Evolutionary conservation across 345 rosid species (phyloP), one percentile per base, ranked within the genome.

Genomic region (Anacardium occidentale): DNA sequence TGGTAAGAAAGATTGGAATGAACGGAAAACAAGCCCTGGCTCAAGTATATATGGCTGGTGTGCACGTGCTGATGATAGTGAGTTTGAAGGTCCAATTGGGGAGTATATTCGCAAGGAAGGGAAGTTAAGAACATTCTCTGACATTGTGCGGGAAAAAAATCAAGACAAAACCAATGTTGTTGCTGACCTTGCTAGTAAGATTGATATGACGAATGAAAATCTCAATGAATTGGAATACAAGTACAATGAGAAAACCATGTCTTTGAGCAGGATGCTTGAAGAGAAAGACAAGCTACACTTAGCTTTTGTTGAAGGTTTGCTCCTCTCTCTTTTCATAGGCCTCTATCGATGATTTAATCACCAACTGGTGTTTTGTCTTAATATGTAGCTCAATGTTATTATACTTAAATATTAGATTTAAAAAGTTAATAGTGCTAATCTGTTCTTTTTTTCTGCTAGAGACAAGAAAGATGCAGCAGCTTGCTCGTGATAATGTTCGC

Each of bases 381-480:
- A 44, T 26, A 17, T 60, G 21, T 47, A 13, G 37, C 18, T 50
- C 17, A 22, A 56, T 12, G 15, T 34, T 62, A 21, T 60, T 26
- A 40, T 66, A 67, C 54, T 7, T 18, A 18, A 25, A 0, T 29
- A 21, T 55, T 45, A 17, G 22, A 64, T 10, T 1, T 26, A 34
- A 8, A 1, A 32, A 22, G 24, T 17, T 48, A 24, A 15, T 37
- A 14, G 6, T 24, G 10, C 4, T 34, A 34, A 34, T 2, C 5
- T 34, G 40, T 34, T 34, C 40, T 34, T 42, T 12, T 24, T 14
- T 3, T 47, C 47, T 14, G 8, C 10, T 83, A 95, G 99, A 92
- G 83, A 87, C 88, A 40, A 90, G 86, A 85, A 92, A 83, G 85
- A 78, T 90, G 97, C 96, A 92, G 76, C 83, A 81, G 61, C 68